phyloP scores from a whole-genome alignment of 345 rosid genomes.

The Cardiospermum halicacabum region DNA sequence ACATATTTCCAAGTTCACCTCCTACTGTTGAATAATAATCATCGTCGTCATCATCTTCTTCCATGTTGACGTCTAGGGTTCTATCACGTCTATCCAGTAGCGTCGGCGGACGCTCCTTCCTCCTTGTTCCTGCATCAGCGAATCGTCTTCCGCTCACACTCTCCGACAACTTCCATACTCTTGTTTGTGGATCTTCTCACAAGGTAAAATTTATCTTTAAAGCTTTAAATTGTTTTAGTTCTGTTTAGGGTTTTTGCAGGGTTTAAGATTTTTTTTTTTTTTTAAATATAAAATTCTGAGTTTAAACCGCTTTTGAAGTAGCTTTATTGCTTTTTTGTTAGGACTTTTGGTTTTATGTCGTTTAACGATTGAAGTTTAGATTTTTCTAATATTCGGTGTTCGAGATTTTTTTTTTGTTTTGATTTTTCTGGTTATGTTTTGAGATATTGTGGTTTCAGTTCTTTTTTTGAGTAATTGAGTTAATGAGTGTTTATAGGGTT shows the following conservation, averaged over 20 bases:
- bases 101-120: conserved; percentile 36
- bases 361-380: conserved; percentile 5
- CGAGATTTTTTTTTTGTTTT: not conserved
- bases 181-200: conserved; percentile 25
- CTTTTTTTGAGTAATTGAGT: not conserved
- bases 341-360: not conserved
- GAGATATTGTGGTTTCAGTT: not conserved
- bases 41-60: not conserved
- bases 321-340: not conserved
- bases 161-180: conserved; percentile 35
- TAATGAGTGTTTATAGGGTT: conserved; percentile 45
- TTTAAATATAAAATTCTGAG: too few relatives aligned
- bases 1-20: conserved; percentile 1
- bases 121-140: conserved; percentile 31
- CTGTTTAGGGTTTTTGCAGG: conserved; percentile 2
- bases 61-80: conserved; percentile 50
- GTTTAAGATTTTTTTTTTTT: conserved; percentile 1
- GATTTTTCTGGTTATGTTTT: not conserved
- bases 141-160: conserved; percentile 29
- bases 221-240: not conserved
- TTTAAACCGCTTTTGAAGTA: not conserved
- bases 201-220: conserved; percentile 24
- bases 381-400: not conserved
- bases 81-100: conserved; percentile 51
- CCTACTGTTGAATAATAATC: not conserved